phyloP scores from a whole-genome alignment of 108 stramenopile genomes.

The Epithemia pelagica region DNA sequence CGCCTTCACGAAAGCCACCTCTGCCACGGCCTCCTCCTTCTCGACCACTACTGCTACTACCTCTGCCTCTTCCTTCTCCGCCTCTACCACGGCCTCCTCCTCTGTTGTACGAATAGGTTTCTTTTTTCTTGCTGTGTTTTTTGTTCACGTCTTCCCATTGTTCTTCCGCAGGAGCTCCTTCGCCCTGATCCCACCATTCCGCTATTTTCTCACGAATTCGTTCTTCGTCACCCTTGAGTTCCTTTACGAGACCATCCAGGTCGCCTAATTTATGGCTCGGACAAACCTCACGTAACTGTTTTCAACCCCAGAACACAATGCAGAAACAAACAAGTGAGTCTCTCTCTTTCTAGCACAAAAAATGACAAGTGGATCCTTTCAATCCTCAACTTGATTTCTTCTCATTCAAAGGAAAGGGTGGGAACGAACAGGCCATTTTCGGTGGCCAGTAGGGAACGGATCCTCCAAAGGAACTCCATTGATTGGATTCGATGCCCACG shows the following conservation, averaged over 20 bases:
- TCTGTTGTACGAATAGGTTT: slow-evolving; percentile 2
- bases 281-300: slow-evolving; percentile 53
- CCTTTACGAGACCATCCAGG: slow-evolving; percentile 68
- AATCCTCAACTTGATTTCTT: too few species aligned
- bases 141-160: slow-evolving; percentile 75
- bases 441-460: too few species aligned
- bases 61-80: slow-evolving; percentile 31
- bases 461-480: too few species aligned
- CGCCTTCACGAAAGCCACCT: slow-evolving; percentile 17
- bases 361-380: too few species aligned
- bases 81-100: slow-evolving; percentile 39
- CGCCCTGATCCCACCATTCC: slow-evolving; percentile 67
- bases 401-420: too few species aligned
- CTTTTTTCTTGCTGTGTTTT: slow-evolving; percentile 51
- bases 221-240: slow-evolving; percentile 73
- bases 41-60: slow-evolving; percentile 25
- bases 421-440: too few species aligned
- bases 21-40: slow-evolving; percentile 30
- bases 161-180: slow-evolving; percentile 44
- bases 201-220: slow-evolving; percentile 60
- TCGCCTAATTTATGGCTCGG: slow-evolving; percentile 75
- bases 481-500: not conserved
- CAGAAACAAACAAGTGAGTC: slow-evolving; percentile 2
- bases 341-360: too few species aligned
- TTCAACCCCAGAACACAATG: not conserved